Percentiles rank a stretch among this genome's conserved stretches.
Evolutionary conservation across 371 early-diverging fungal species (phyloP).

Genomic region (Mucor saturninus): DNA sequence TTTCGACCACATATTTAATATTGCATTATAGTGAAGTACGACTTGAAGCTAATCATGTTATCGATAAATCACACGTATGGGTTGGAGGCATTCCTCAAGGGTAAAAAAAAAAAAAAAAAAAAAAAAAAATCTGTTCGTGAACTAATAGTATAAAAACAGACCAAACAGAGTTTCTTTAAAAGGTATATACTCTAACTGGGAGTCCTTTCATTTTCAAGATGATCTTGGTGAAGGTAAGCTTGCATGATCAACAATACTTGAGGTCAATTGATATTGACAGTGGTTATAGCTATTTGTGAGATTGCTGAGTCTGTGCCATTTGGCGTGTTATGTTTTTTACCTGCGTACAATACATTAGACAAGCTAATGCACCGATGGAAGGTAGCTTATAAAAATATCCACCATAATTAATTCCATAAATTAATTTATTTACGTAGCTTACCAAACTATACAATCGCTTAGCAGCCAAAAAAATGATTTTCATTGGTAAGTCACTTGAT

Average conservation of each 20-base stretch:
- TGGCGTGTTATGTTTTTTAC: conserved; percentile 69
- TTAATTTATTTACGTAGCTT: too few species aligned
- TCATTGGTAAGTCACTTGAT: conserved; percentile 19
- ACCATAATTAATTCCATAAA: too few species aligned
- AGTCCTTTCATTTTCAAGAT: conserved; percentile 65
- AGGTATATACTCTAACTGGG: conserved; percentile 59
- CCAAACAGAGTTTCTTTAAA: conserved; percentile 45
- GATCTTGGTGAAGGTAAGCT: conserved; percentile 59
- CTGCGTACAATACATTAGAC: conserved; percentile 63
- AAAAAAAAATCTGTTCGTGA: too few species aligned
- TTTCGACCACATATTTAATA: background rate
- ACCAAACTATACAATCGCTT: conserved; percentile 46
- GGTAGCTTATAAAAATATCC: too few species aligned
- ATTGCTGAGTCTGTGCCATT: conserved; percentile 58
- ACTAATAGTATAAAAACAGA: background rate
- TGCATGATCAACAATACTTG: too few species aligned
- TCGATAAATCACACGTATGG: conserved; percentile 57
- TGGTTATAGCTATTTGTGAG: conserved; percentile 37
- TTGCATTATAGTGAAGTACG: conserved; percentile 14
- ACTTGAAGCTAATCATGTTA: conserved; percentile 66
- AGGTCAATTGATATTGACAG: too few species aligned
- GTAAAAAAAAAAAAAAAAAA: too few species aligned
- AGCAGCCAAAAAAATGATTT: conserved; percentile 30
- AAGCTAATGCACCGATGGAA: conserved; percentile 60
- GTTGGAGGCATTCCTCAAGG: conserved; percentile 53